Evolutionary conservation across 371 early-diverging fungal genomes (phyloP), one percentile per base, ranked within the genome.

Genomic region (Lichtheimia ornata): DNA sequence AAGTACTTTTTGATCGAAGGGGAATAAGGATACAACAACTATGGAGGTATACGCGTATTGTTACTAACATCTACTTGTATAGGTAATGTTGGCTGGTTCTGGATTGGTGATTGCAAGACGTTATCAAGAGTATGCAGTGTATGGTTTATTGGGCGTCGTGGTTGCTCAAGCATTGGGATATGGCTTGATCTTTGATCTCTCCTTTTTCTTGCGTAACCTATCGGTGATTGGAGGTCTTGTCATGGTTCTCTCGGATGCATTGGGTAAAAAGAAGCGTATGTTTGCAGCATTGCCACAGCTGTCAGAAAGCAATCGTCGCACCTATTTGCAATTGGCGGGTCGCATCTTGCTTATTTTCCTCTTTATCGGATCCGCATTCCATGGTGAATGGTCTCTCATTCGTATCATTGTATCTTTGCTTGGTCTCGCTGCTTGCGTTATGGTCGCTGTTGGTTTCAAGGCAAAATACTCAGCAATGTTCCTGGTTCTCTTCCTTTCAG

Each of bases 401-500:
- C 86, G 97, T 20, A 51, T 88, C 25, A 61, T 87, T 50, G 87
- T 93, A 9, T 85, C 92, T 12, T 24, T 89, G n/a, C 69, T 95
- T 35, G 91, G 92, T 12, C 78, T 92, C n/a, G 76, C 86, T 25
- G 94, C 94, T 27, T 96, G 96, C 73, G 67, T 94, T 54, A 94
- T 97, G 95, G 94, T 97, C 20, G 94, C 91, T 3, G 89, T 97
- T 20, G 98, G 98, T 1, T 97, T 97, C 85, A 97, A 96, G 81
- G 96, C 98, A 42, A 95, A 94, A 77, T 91, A 86, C 84, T 93
- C 94, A 5, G 97, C 98, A 28, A 91, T 93, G 81, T 90, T 97
- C 66, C 73, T 97, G 51, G 92, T 97, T 45, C 76, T 93, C 25
- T 88, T 97, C 72, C 70, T 97, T 56, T 89, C 88, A 47, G 83